Percentiles rank a stretch among this genome's conserved stretches.
These are phyloP conservation scores for grape (Vitis vinifera) DNA, from an alignment of 164 flowering plant genomes.

Conservation along the genomic window DNA sequence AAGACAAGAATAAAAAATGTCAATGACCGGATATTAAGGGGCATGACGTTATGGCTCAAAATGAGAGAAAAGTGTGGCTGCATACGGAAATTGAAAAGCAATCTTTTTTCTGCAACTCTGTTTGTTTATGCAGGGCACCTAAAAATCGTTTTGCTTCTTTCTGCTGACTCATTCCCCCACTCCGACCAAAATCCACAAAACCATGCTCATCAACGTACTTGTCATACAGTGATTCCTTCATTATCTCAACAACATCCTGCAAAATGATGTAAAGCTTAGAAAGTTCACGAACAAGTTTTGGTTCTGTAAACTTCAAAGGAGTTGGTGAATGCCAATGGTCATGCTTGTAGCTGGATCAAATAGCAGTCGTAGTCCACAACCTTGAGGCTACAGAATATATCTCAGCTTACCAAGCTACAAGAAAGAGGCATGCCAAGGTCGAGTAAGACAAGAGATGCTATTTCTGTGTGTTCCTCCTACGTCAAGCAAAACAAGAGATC, in stretches of 20 bases:
- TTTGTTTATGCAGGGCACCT: constrained; percentile 81
- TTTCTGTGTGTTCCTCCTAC: too few species aligned
- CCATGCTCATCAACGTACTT: constrained; percentile 98
- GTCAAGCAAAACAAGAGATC: too few species aligned
- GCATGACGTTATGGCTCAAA: not conserved
- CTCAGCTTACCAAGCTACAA: too few species aligned
- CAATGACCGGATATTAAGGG: not conserved
- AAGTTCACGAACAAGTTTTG: not conserved
- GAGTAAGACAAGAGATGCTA: too few species aligned
- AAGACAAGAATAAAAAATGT: constrained; percentile 8
- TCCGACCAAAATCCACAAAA: constrained; percentile 88
- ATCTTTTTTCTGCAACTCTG: constrained; percentile 90
- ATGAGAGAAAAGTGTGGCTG: not conserved
- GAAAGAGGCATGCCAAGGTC: too few species aligned
- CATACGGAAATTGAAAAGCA: constrained; percentile 88
- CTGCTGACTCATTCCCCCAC: constrained; percentile 98
- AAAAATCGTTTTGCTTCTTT: constrained; percentile 93
- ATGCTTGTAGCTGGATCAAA: too few species aligned
- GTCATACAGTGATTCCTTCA: constrained; percentile 94
- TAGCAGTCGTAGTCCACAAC: too few species aligned
- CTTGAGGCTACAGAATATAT: too few species aligned
- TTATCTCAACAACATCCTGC: constrained; percentile 97
- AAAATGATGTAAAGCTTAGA: constrained; percentile 10
- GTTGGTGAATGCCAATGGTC: not conserved
- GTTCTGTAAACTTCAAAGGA: not conserved